These are phyloP conservation scores for Volvox reticuliferus DNA, from an alignment of 139 green algal species.

Conservation along the genomic window DNA sequence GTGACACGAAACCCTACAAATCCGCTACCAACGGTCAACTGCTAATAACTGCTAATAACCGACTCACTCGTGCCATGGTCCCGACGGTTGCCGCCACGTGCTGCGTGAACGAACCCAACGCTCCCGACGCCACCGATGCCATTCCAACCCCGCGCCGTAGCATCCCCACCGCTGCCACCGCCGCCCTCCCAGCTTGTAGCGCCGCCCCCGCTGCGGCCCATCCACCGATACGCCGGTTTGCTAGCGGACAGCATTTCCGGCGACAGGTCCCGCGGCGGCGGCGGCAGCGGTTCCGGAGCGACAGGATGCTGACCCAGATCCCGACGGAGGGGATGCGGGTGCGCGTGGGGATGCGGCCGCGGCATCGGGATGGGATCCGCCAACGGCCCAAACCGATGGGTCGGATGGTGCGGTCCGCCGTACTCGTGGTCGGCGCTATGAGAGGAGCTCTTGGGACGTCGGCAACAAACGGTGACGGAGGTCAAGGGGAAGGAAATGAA, in stretches of 20 bases:
- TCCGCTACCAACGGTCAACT: no score
- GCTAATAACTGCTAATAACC: no score
- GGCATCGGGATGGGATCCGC: not conserved
- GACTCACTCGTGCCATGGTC: not conserved
- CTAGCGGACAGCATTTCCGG: slow-evolving; percentile 8
- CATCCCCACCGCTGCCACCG: not conserved
- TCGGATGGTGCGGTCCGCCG: slow-evolving; percentile 27
- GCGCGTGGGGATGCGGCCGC: not conserved
- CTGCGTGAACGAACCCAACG: not conserved
- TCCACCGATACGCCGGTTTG: not conserved
- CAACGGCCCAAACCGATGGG: slow-evolving; percentile 17
- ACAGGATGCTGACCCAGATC: not conserved
- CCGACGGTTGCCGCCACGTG: no score
- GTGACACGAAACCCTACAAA: no score
- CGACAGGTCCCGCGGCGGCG: not conserved
- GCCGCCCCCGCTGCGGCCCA: not conserved
- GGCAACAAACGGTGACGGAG: not conserved
- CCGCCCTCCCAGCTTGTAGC: not conserved
- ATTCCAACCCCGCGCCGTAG: not conserved
- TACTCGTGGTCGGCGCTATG: slow-evolving; percentile 32
- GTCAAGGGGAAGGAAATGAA: no score
- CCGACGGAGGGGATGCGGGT: slow-evolving; percentile 2
- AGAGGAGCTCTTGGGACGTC: slow-evolving; percentile 13
- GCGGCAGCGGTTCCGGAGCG: not conserved
- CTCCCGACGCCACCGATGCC: not conserved